These are phyloP conservation scores for Russula earlei DNA, from an alignment of 768 basidiomycete genomes.

Conservation along the genomic window DNA sequence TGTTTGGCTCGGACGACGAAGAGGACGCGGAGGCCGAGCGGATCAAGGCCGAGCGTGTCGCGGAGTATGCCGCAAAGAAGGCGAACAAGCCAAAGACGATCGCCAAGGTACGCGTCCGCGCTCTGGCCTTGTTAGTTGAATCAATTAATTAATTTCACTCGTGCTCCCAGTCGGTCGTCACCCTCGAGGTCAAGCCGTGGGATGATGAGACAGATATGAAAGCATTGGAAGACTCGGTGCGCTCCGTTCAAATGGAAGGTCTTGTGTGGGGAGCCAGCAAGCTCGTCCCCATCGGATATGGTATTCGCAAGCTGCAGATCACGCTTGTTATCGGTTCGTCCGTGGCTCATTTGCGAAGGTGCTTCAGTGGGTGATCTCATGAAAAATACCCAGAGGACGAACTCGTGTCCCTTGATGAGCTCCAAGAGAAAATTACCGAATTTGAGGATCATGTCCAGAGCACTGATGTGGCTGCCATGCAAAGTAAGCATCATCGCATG, in stretches of 20 bases:
- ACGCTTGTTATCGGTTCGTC: conserved; percentile 40
- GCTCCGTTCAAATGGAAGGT: conserved; percentile 81
- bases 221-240: conserved; percentile 71
- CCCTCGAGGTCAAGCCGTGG: conserved; percentile 98
- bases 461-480: conserved; percentile 88
- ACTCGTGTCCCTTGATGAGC: conserved; percentile 82
- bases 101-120: conserved; percentile 70
- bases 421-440: conserved; percentile 83
- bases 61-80: conserved; percentile 90
- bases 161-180: conserved; percentile 81
- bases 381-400: conserved; percentile 73
- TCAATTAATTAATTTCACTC: conserved; percentile 5
- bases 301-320: conserved; percentile 87
- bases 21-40: conserved; percentile 45
- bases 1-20: conserved; percentile 64
- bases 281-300: conserved; percentile 86
- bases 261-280: conserved; percentile 95
- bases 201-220: conserved; percentile 98
- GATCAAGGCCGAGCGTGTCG: conserved; percentile 80
- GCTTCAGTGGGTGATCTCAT: conserved; percentile 36
- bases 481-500: conserved; percentile 44
- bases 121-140: background rate
- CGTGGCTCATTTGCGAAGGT: background rate
- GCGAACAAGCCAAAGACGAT: conserved; percentile 78
- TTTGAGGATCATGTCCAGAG: conserved; percentile 88